Evolutionary conservation across 2,329 filamentous ascomycete genomes (phyloP).

Genomic region (Sarocladium oryzae): DNA sequence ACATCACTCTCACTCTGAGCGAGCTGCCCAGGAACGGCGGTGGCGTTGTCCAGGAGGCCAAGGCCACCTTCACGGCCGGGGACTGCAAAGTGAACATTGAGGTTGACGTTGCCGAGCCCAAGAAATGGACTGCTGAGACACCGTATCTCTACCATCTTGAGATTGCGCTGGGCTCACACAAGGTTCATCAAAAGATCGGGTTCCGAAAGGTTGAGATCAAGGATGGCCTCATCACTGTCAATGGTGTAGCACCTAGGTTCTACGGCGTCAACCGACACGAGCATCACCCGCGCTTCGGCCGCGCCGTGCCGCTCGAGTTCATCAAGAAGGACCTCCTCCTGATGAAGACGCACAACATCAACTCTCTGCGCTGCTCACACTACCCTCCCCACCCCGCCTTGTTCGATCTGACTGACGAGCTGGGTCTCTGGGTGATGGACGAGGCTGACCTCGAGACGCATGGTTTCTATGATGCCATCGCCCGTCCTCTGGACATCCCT

Average conservation of each 20-base stretch:
- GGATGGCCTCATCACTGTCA: slow-evolving; percentile 54
- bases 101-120: slow-evolving; percentile 43
- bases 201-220: slow-evolving; percentile 60
- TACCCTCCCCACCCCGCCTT: slow-evolving; percentile 56
- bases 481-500: slow-evolving; percentile 9
- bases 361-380: slow-evolving; percentile 62
- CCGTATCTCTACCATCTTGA: slow-evolving; percentile 54
- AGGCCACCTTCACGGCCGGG: slow-evolving; percentile 19
- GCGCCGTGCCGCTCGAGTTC: slow-evolving; percentile 55
- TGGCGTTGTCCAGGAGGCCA: slow-evolving; percentile 19
- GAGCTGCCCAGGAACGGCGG: slow-evolving; percentile 32
- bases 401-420: slow-evolving; percentile 55
- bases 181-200: slow-evolving; percentile 48
- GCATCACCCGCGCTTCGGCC: slow-evolving; percentile 57
- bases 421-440: slow-evolving; percentile 58
- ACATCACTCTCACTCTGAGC: slow-evolving; percentile 35
- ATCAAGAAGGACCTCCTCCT: slow-evolving; percentile 53
- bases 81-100: slow-evolving; percentile 31
- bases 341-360: slow-evolving; percentile 66
- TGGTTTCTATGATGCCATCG: slow-evolving; percentile 30
- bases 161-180: slow-evolving; percentile 19
- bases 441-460: slow-evolving; percentile 51
- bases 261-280: slow-evolving; percentile 66
- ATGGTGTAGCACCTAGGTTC: slow-evolving; percentile 53
- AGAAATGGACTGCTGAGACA: slow-evolving; percentile 65